Percentiles rank a stretch among this genome's conserved stretches.
Conservation (phyloP, 148 eudicot species). For the Rhododendron mucronatum region DNA sequence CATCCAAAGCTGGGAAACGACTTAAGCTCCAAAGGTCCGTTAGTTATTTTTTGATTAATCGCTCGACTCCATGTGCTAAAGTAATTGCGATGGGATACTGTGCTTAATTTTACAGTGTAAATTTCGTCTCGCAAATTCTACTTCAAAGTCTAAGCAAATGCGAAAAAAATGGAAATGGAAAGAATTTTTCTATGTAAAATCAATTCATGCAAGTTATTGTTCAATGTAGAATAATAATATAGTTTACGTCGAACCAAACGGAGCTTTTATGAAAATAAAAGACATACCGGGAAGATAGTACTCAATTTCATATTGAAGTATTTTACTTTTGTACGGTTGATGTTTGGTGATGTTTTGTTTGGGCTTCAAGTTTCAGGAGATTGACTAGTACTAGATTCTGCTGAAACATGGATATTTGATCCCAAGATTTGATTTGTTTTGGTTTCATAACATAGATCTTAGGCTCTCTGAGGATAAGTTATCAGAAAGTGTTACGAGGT, state of each 20-base stretch:
- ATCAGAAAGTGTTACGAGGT: not conserved
- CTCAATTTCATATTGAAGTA: not conserved
- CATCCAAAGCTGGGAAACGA: not conserved
- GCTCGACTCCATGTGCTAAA: not conserved
- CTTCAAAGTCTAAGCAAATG: not conserved
- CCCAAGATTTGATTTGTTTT: not conserved
- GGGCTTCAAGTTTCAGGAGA: not conserved
- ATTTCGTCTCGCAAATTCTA: not conserved
- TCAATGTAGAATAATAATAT: not conserved
- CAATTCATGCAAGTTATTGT: not conserved
- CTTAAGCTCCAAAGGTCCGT: not conserved
- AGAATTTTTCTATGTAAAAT: not conserved
- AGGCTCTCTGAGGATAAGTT: not conserved
- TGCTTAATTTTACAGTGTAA: not conserved
- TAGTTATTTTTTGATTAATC: no score
- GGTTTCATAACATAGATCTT: not conserved
- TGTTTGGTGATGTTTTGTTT: slow-evolving; percentile 1
- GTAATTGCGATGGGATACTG: not conserved
- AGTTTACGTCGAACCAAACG: not conserved
- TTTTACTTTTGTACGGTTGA: not conserved
- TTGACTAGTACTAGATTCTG: not conserved
- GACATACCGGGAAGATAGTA: not conserved
- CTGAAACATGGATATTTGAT: not conserved
- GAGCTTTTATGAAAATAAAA: not conserved
- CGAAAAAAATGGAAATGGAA: not conserved